A percentile compares a stretch with the other conserved stretches of the same genome.
Conservation (phyloP, 2,329 filamentous ascomycete species). For the Paramyrothecium roridum region DNA sequence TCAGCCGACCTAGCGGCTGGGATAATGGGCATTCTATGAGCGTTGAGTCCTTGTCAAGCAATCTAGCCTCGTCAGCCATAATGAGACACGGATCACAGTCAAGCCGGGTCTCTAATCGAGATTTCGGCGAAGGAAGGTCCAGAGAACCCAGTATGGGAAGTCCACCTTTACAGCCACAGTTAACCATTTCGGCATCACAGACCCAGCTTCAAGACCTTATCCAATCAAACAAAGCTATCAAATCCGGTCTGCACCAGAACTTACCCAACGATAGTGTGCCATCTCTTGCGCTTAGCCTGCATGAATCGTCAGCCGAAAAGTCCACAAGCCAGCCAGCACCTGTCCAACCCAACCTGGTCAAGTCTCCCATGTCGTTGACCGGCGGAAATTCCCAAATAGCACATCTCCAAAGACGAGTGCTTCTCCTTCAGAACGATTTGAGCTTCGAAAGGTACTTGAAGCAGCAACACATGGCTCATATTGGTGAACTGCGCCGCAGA, state of each 20-base stretch:
- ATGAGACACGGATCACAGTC: slow-evolving; percentile 44
- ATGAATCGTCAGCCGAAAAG: slow-evolving; percentile 41
- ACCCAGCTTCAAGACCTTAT: slow-evolving; percentile 59
- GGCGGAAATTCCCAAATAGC: slow-evolving; percentile 38
- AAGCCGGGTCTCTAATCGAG: slow-evolving; percentile 45
- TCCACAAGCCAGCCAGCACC: slow-evolving; percentile 18
- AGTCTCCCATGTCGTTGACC: slow-evolving; percentile 23
- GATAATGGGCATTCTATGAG: slow-evolving; percentile 52
- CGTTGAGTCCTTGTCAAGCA: slow-evolving; percentile 37
- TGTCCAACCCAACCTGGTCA: slow-evolving; percentile 21
- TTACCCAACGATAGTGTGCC: slow-evolving; percentile 56
- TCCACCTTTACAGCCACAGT: slow-evolving; percentile 56
- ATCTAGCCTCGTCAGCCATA: slow-evolving; percentile 31
- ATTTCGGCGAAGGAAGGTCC: slow-evolving; percentile 29
- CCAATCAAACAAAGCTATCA: slow-evolving; percentile 56
- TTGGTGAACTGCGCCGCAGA: slow-evolving; percentile 72
- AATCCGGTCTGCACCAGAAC: slow-evolving; percentile 52
- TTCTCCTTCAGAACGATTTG: slow-evolving; percentile 74
- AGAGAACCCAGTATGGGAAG: slow-evolving; percentile 49
- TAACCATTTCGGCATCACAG: slow-evolving; percentile 45
- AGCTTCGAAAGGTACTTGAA: slow-evolving; percentile 83
- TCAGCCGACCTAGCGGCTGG: slow-evolving; percentile 42
- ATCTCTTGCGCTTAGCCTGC: slow-evolving; percentile 49
- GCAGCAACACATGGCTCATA: slow-evolving; percentile 77
- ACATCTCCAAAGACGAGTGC: slow-evolving; percentile 69